Evolutionary conservation across 192 early-diverging fungal genomes (phyloP).

Genomic region (Dimargaris cristalligena): DNA sequence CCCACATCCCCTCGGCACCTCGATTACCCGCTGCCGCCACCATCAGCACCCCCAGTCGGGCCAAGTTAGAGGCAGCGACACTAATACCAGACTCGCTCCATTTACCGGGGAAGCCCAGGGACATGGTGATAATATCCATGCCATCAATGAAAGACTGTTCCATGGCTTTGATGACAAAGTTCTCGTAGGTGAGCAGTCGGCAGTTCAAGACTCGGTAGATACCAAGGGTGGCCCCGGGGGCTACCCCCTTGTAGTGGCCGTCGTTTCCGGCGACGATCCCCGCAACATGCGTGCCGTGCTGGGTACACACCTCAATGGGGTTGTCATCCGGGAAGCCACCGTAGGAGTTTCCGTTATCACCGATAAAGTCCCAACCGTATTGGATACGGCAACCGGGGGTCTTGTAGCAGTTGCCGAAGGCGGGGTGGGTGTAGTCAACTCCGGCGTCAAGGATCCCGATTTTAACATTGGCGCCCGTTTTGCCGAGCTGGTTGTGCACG

Average conservation of each 20-base stretch:
- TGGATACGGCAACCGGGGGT: slow-evolving; percentile 41
- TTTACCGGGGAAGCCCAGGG: not conserved
- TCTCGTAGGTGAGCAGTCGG: not conserved
- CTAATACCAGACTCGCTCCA: not conserved
- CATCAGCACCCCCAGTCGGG: not conserved
- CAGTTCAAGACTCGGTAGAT: slow-evolving; percentile 11
- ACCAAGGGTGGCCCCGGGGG: slow-evolving; percentile 10
- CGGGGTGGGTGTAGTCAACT: slow-evolving; percentile 32
- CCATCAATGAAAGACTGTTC: not conserved
- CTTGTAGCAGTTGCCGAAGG: slow-evolving; percentile 29
- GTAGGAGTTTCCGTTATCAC: slow-evolving; percentile 20
- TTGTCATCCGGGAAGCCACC: too few species aligned
- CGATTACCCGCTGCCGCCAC: not conserved
- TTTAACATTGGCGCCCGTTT: slow-evolving; percentile 14
- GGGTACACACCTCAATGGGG: slow-evolving; percentile 19
- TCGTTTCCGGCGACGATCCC: slow-evolving; percentile 25
- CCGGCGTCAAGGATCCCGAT: slow-evolving; percentile 31
- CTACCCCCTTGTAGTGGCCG: not conserved
- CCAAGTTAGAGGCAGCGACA: too few species aligned
- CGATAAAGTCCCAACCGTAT: slow-evolving; percentile 42
- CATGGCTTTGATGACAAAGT: slow-evolving; percentile 2
- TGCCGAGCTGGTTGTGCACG: not conserved
- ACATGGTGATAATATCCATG: slow-evolving; percentile 5
- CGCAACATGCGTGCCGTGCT: slow-evolving; percentile 34
- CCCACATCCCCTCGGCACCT: not conserved